Base-by-base conservation (phyloP, 805 yeast species). In the Dipodascus albidus region DNA sequence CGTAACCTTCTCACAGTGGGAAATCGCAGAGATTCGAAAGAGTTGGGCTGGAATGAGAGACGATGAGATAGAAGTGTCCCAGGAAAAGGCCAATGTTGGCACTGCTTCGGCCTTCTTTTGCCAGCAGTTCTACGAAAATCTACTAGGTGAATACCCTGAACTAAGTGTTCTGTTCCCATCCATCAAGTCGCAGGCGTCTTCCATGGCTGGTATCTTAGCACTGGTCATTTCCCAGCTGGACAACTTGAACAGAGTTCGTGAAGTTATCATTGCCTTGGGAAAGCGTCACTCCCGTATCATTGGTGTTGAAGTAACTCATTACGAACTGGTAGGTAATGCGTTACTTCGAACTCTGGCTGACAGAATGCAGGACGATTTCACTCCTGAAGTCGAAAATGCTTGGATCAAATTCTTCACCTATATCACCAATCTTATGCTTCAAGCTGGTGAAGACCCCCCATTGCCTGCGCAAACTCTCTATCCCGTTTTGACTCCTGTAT, bases 171-270 rank as follows among this genome's bases (percentile, higher is more conserved):
- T 81, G 62, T 85, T 84, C 64, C 95, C 95, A 0, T 79, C 86
- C 3, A 79, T 86, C 58, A 77, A 77, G 57, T 89, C 85, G 63
- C 95, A 87, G 68, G 88, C 93, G 0, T 78, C 80, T 15, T 78
- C 90, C 4, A 83, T 87, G 70, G 88, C 91, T 0, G 89, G 90
- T 3, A 87, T 87, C 19, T 66, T 87, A 60, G 77, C 85, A 24
- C 74, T 80, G 47, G 85, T 90, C 1, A 79, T 87, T 55, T 67
- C 76, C 24, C 80, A 80, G 58, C 70, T 87, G 52, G 89, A 84
- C 52, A 74, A 81, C 58, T 70, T 86, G 52, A 62, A 74, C 2
- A 66, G 68, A 3, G 68, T 86, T 59, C 82, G 83, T 60, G 83
- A 75, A 23, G 82, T 81, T 53, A 68, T 87, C 50, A 70, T 70